Evolutionary conservation across 2,329 filamentous ascomycete species (phyloP), one percentile per base, ranked within the genome.

Genomic region (Pseudovirgaria hyperparasitica): DNA sequence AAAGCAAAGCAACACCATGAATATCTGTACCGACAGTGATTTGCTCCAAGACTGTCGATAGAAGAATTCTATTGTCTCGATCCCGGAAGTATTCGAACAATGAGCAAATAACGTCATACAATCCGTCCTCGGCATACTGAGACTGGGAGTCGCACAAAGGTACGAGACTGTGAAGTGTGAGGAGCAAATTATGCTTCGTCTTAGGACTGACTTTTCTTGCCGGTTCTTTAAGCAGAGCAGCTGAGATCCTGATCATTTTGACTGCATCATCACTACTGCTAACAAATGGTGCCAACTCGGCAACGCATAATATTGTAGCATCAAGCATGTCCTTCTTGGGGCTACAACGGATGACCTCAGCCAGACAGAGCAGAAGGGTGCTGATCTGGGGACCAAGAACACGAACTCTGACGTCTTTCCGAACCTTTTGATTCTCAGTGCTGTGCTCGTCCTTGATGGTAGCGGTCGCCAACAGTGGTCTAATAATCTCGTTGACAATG

Each of bases 21-120:
- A 86, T 58, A 1, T 67, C 63, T 4, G 65, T 40, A 23, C 71
- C 70, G 6, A 65, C 57, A 2, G 82, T 73, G 33, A 93, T 74
- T 11, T 77, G 76, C 9, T 65, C 54, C 6, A 96, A 57, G 4
- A 92, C 77, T 23, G 74, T 65, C 10, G 79, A 80, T 16, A 96
- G 58, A 1, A 82, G 65, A 35, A 75, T 65, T 29, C 90, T 70
- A 45, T 84, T 92, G 22, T 71, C 60, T 22, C 75, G 69, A 50
- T 96, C 86, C 41, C 76, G 82, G 60, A 96, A 87, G 48, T 86
- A 93, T 29, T 82, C 81, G 47, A 93, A 96, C 18, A 96, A 67
- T 0, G 81, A 76, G 4, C 81, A 77, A 7, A 90, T 57, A 0
- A 82, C 82, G 23, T 66, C 57, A 25, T 71, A 71, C 10, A 87